Percentiles rank a stretch among this genome's conserved stretches.
Evolutionary conservation across 2,329 filamentous ascomycete species (phyloP).

Genomic region (Aspergillus thermomutatus): DNA sequence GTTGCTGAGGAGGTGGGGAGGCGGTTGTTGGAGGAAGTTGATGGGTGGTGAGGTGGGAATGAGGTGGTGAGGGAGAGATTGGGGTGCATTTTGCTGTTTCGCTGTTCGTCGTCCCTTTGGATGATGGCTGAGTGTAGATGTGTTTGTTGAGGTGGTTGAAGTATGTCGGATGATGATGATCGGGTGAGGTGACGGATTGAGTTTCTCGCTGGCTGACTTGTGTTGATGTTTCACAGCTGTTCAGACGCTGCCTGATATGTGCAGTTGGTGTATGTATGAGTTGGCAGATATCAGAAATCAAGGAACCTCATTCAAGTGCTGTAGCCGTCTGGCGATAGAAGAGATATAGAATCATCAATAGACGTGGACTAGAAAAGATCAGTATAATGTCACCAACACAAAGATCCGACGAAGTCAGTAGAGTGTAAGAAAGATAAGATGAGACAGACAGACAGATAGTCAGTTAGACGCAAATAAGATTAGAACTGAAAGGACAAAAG

Average conservation of each 20-base stretch:
- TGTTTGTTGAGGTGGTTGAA: not conserved
- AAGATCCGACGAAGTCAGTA: not conserved
- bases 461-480: too few species aligned
- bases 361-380: not conserved
- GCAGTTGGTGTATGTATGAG: not conserved
- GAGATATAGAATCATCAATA: not conserved
- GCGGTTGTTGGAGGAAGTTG: constrained; percentile 16
- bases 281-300: not conserved
- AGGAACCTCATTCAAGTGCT: not conserved
- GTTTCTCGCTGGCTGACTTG: not conserved
- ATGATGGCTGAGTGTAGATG: constrained; percentile 3
- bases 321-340: not conserved
- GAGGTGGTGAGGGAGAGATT: constrained; percentile 31
- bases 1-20: constrained; percentile 21
- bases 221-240: not conserved
- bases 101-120: not conserved
- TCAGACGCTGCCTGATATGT: not conserved
- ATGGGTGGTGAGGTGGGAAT: constrained; percentile 22
- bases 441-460: not conserved
- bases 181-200: not conserved
- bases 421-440: not conserved
- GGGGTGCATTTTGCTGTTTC: constrained; percentile 18
- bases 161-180: not conserved
- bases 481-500: not conserved
- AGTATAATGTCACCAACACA: not conserved